Percentiles rank a stretch among this genome's conserved stretches.
These are phyloP conservation scores for Biscogniauxia sp. DNA, from an alignment of 2,329 filamentous ascomycete species.

Conservation along the genomic window DNA sequence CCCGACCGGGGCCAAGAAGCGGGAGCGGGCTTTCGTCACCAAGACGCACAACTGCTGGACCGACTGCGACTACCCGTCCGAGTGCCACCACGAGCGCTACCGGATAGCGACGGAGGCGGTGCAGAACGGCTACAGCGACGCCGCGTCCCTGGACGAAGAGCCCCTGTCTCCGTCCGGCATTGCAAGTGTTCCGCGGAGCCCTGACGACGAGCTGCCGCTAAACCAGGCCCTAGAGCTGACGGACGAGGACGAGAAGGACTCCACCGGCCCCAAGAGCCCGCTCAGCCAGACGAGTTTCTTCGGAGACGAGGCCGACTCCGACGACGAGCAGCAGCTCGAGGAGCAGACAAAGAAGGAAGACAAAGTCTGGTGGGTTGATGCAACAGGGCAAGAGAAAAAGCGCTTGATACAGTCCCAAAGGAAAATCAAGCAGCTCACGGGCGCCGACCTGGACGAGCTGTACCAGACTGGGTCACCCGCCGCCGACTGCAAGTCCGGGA, in stretches of 20 bases:
- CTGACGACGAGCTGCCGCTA: conserved; percentile 18
- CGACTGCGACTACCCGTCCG: conserved; percentile 41
- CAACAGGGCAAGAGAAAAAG: conserved; percentile 1
- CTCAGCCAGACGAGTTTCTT: conserved; percentile 20
- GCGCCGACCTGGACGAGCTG: neutral
- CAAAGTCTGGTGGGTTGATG: conserved; percentile 12
- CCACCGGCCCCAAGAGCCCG: conserved; percentile 17
- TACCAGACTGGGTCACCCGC: neutral
- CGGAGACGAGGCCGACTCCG: conserved; percentile 17
- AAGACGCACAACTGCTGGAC: conserved; percentile 23
- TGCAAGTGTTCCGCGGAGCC: conserved; percentile 4
- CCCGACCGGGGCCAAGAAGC: conserved; percentile 29
- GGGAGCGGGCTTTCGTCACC: conserved; percentile 22
- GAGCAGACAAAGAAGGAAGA: conserved; percentile 6
- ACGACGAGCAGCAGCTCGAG: conserved; percentile 1
- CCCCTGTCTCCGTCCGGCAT: conserved; percentile 8
- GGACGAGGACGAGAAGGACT: conserved; percentile 6
- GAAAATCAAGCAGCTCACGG: neutral
- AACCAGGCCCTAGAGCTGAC: conserved; percentile 14
- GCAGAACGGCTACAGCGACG: conserved; percentile 23
- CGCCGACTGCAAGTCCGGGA: neutral
- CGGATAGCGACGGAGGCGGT: conserved; percentile 42
- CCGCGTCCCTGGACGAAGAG: conserved; percentile 29
- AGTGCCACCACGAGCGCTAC: conserved; percentile 40
- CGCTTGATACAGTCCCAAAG: neutral